Evolutionary conservation across 1,284 basidiomycete genomes (phyloP).

Genomic region (Cryptococcus deneoformans): DNA sequence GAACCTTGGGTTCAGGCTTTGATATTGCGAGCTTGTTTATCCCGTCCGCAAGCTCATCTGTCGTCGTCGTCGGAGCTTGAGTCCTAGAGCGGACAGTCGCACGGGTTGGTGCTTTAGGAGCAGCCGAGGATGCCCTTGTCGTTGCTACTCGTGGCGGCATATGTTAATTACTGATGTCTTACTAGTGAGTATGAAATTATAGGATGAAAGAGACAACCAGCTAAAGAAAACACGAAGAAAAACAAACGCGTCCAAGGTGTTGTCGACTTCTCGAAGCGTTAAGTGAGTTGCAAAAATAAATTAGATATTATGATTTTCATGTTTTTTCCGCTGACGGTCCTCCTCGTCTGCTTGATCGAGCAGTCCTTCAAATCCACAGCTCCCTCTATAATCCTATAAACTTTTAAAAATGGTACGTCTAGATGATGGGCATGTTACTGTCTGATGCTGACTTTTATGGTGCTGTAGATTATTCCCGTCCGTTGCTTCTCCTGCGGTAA

Average conservation of each 20-base stretch:
- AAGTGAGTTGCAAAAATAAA: background rate
- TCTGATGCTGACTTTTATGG: too few species aligned
- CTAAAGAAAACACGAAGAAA: background rate
- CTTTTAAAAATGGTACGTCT: constrained; percentile 6
- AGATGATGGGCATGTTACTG: background rate
- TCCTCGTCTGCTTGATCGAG: background rate
- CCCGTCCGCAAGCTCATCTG: constrained; percentile 26
- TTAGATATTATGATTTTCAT: background rate
- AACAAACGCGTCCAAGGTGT: constrained; percentile 1
- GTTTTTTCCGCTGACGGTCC: background rate
- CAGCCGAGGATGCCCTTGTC: background rate
- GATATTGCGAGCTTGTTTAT: constrained; percentile 28
- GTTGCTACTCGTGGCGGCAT: background rate
- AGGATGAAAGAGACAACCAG: too few species aligned
- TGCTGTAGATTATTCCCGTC: constrained; percentile 49
- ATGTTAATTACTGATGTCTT: background rate
- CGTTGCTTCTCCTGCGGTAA: constrained; percentile 82
- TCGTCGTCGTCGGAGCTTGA: background rate
- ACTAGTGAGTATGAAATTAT: too few species aligned
- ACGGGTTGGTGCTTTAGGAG: background rate
- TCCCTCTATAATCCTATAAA: background rate
- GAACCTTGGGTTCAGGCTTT: constrained; percentile 8
- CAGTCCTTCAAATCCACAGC: background rate
- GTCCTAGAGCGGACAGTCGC: background rate
- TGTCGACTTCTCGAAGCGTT: background rate